Evolutionary conservation across 169 alveolate genomes (phyloP).

Genomic region (Plasmodium falciparum): DNA sequence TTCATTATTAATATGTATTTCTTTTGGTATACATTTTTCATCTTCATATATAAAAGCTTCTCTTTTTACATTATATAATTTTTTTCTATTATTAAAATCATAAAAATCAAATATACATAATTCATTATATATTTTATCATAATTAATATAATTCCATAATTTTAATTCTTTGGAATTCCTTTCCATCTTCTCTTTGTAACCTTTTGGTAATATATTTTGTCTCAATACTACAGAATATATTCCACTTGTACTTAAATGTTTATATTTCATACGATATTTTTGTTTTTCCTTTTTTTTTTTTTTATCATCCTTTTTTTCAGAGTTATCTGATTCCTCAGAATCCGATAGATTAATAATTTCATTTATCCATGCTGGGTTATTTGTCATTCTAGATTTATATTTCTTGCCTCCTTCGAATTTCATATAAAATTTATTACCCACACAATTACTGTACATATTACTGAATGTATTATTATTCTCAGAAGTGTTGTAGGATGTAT

Average conservation of each 20-base stretch:
- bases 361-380: neutral
- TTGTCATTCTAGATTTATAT: neutral
- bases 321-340: conserved; percentile 9
- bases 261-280: conserved; percentile 31
- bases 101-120: conserved; percentile 39
- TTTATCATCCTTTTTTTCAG: neutral
- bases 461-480: neutral
- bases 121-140: conserved; percentile 30
- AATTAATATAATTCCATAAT: neutral
- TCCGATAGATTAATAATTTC: conserved; percentile 15
- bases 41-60: conserved; percentile 18
- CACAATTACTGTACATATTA: neutral
- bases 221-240: conserved; percentile 51
- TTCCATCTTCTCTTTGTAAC: neutral
- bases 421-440: neutral
- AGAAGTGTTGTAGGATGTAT: conserved; percentile 12
- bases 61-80: conserved; percentile 9
- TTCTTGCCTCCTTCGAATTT: neutral
- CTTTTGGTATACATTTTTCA: conserved; percentile 64
- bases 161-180: neutral
- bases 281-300: neutral
- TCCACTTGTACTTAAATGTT: conserved; percentile 54
- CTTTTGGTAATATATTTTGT: conserved; percentile 40
- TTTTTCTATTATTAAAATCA: conserved; percentile 47
- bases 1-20: conserved; percentile 24